Percentiles rank a stretch among this genome's conserved stretches.
phyloP scores from a whole-genome alignment of 2,329 filamentous ascomycete genomes.

The Truncatella angustata region DNA sequence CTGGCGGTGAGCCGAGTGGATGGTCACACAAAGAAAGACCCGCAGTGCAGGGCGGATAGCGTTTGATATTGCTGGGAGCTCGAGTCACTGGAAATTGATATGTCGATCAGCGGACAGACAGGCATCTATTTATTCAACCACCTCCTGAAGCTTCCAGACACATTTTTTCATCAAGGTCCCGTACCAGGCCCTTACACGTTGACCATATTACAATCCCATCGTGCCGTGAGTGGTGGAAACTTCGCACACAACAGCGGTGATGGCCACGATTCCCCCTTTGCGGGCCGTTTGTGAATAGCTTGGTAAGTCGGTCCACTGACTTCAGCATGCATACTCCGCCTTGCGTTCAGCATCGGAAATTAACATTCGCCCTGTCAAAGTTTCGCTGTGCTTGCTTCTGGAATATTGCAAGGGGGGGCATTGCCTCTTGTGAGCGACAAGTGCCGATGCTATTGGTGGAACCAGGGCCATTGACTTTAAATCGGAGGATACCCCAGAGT shows the following conservation, averaged over 20 bases:
- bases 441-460: constrained; percentile 4
- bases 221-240: constrained; percentile 4
- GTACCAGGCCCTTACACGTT: too few species aligned
- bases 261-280: not conserved
- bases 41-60: too few species aligned
- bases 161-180: not conserved
- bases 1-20: too few species aligned
- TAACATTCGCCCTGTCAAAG: too few species aligned
- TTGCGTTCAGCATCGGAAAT: too few species aligned
- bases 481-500: constrained; percentile 2
- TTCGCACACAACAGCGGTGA: not conserved
- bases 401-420: not conserved
- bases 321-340: not conserved
- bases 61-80: too few species aligned
- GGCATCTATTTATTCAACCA: not conserved
- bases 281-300: not conserved
- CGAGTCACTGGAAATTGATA: not conserved
- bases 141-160: not conserved
- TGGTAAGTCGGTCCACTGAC: not conserved
- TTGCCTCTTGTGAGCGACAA: not conserved
- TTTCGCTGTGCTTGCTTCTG: not conserved
- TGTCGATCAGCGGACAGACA: not conserved
- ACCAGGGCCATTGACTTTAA: not conserved
- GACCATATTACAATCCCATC: not conserved
- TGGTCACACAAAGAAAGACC: too few species aligned